Conservation (phyloP, 2,329 filamentous ascomycete species). For the Nannizziopsis barbatae region DNA sequence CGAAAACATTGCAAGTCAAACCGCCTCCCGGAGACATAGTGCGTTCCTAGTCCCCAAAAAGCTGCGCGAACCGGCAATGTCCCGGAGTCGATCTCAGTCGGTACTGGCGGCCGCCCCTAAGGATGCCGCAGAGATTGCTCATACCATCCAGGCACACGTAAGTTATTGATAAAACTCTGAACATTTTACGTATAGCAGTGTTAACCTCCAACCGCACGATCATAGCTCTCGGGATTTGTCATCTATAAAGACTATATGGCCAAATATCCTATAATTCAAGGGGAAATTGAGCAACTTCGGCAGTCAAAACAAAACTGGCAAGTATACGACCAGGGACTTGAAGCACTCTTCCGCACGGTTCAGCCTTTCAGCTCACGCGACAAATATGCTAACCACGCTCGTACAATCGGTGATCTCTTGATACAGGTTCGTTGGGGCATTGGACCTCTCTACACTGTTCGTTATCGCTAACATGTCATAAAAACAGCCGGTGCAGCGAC, state of each 20-base stretch:
- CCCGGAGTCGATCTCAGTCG: constrained; percentile 28
- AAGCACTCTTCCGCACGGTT: constrained; percentile 66
- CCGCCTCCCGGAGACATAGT: constrained; percentile 28
- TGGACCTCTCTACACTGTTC: constrained; percentile 7
- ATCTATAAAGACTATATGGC: constrained; percentile 86
- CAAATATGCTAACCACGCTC: constrained; percentile 57
- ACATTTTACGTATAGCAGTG: constrained; percentile 28
- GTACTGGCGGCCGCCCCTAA: constrained; percentile 41
- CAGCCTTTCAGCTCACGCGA: constrained; percentile 56
- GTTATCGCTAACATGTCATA: not conserved
- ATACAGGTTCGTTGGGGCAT: constrained; percentile 56
- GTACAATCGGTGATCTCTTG: constrained; percentile 74
- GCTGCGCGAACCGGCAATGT: constrained; percentile 22
- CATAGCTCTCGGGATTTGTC: constrained; percentile 67
- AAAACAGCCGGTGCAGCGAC: constrained; percentile 70
- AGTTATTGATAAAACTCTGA: constrained; percentile 12
- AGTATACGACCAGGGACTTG: constrained; percentile 72
- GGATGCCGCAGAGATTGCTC: constrained; percentile 44
- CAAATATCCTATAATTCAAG: constrained; percentile 75
- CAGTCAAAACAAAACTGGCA: constrained; percentile 62
- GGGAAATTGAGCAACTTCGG: constrained; percentile 60
- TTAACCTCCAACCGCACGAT: constrained; percentile 34
- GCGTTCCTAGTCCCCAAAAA: constrained; percentile 16
- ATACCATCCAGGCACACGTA: constrained; percentile 36
- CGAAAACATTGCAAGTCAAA: not conserved